phyloP scores from a whole-genome alignment of 2,329 filamentous ascomycete species.

The Aureobasidium melanogenum region DNA sequence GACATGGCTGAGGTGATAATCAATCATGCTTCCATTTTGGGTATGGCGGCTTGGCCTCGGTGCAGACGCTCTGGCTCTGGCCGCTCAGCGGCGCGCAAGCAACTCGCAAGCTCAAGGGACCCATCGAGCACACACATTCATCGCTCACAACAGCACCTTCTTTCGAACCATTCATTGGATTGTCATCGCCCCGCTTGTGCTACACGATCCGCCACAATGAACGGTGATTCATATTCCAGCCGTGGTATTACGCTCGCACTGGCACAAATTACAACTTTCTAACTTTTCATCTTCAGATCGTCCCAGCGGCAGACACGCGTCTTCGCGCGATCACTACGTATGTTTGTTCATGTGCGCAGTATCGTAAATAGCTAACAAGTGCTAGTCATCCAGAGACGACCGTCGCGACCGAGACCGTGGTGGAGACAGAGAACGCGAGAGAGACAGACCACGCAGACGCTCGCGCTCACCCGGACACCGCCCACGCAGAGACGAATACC shows the following conservation, averaged over 20 bases:
- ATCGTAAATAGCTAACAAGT: slow-evolving; percentile 18
- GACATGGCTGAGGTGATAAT: neutral
- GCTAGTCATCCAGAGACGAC: slow-evolving; percentile 37
- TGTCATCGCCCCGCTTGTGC: neutral
- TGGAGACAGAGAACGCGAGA: slow-evolving; percentile 34
- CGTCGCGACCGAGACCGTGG: slow-evolving; percentile 34
- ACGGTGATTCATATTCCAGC: slow-evolving; percentile 74
- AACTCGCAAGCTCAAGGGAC: neutral
- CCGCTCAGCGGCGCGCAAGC: neutral
- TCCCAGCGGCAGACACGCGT: slow-evolving; percentile 21
- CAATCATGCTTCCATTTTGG: neutral
- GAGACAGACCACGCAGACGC: slow-evolving; percentile 57
- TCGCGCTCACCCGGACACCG: slow-evolving; percentile 79
- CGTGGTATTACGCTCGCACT: slow-evolving; percentile 50
- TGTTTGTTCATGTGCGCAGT: slow-evolving; percentile 18
- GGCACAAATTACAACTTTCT: slow-evolving; percentile 26
- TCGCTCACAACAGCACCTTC: neutral
- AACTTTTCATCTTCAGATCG: slow-evolving; percentile 30
- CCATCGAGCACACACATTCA: neutral
- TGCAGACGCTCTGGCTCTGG: neutral
- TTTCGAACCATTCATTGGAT: neutral
- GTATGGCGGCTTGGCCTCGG: neutral
- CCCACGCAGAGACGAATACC: slow-evolving; percentile 62
- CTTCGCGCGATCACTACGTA: slow-evolving; percentile 31
- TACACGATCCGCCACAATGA: slow-evolving; percentile 49